These are phyloP conservation scores for Phytophthora syringae DNA, from an alignment of 352 stramenopile genomes.

Conservation along the genomic window DNA sequence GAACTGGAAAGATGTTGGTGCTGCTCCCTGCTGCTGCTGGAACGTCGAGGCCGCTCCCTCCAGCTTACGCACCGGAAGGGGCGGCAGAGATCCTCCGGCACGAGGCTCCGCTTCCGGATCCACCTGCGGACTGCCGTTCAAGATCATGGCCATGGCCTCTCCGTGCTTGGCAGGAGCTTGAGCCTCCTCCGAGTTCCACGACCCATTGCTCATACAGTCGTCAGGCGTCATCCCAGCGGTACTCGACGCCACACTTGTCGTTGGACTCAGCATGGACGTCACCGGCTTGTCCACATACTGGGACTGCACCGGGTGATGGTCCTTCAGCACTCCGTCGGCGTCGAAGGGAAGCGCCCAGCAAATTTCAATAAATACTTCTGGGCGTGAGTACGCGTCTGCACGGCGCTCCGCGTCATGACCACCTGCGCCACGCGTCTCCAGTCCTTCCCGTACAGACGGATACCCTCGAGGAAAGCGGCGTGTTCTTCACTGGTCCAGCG, in stretches of 20 bases:
- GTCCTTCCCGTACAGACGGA: slow-evolving; percentile 89
- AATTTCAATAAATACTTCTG: slow-evolving; percentile 95
- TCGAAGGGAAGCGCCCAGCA: slow-evolving; percentile 80
- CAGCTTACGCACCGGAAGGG: slow-evolving; percentile 21
- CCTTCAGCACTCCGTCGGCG: slow-evolving; percentile 48
- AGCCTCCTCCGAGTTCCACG: slow-evolving; percentile 44
- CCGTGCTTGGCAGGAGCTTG: slow-evolving; percentile 33
- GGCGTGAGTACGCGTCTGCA: slow-evolving; percentile 89
- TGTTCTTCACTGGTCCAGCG: slow-evolving; percentile 91
- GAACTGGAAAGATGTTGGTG: slow-evolving; percentile 24
- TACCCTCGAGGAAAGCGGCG: slow-evolving; percentile 84
- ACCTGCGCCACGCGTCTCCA: slow-evolving; percentile 87
- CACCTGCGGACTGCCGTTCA: slow-evolving; percentile 67
- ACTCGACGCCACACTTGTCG: slow-evolving; percentile 36
- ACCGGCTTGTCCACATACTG: slow-evolving; percentile 14
- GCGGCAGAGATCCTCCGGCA: slow-evolving; percentile 15
- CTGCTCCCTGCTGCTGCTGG: slow-evolving; percentile 20
- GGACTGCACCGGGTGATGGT: slow-evolving; percentile 29
- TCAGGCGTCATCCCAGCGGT: slow-evolving; percentile 33
- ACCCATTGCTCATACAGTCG: slow-evolving; percentile 41
- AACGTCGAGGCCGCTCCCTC: slow-evolving; percentile 13
- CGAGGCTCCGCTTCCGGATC: slow-evolving; percentile 25
- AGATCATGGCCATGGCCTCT: slow-evolving; percentile 79
- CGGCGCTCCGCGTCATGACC: slow-evolving; percentile 82
- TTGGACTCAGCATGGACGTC: slow-evolving; percentile 36